phyloP scores from a whole-genome alignment of 257 asterid species.

The Petunia secreta region DNA sequence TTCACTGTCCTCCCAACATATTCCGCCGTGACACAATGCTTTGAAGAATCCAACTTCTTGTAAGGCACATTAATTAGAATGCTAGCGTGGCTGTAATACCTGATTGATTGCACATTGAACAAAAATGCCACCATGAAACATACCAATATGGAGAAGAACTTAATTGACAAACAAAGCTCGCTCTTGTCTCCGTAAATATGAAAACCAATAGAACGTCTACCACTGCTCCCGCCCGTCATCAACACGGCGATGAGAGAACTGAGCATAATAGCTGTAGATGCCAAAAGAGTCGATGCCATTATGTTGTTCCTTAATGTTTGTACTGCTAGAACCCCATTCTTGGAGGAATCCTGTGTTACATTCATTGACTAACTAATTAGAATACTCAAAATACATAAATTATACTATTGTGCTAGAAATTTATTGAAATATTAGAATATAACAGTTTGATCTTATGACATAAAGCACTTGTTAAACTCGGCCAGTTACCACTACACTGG shows the following conservation, averaged over 20 bases:
- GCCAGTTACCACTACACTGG: too few relatives aligned
- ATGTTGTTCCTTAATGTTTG: constrained; percentile 87
- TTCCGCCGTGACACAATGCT: constrained; percentile 44
- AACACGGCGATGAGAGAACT: constrained; percentile 78
- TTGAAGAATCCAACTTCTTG: constrained; percentile 5
- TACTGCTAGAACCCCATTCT: constrained; percentile 79
- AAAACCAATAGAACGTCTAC: constrained; percentile 30
- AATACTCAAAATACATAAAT: not conserved
- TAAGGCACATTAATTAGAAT: constrained; percentile 80
- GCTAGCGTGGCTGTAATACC: constrained; percentile 96
- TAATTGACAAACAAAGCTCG: constrained; percentile 53
- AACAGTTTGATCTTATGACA: too few relatives aligned
- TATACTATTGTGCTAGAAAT: not conserved
- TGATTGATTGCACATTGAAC: constrained; percentile 77
- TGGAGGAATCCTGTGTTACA: constrained; percentile 53
- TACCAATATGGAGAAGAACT: constrained; percentile 65
- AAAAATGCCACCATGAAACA: constrained; percentile 81
- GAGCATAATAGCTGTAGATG: constrained; percentile 81
- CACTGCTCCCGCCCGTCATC: constrained; percentile 53
- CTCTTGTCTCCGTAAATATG: constrained; percentile 46
- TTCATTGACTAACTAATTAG: not conserved
- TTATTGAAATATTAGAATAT: too few relatives aligned
- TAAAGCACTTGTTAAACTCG: too few relatives aligned
- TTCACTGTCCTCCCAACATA: constrained; percentile 72
- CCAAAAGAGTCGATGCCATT: constrained; percentile 92